These are phyloP conservation scores for Pseudogymnoascus sp. DNA, from an alignment of 2,329 filamentous ascomycete species.

Conservation along the genomic window DNA sequence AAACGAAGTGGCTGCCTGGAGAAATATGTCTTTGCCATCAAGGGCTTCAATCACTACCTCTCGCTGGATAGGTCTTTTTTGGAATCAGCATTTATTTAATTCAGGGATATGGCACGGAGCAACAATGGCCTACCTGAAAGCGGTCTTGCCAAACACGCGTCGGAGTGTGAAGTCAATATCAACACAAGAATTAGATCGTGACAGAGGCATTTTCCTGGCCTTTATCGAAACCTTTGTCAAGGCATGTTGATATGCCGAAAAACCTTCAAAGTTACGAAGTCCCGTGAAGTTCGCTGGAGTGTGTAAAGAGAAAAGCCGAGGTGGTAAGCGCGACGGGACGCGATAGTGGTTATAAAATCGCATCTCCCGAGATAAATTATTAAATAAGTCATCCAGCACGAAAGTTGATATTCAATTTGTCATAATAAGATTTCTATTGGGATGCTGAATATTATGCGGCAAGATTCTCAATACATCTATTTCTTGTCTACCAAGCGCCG, in stretches of 20 bases:
- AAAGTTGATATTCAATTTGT: background rate
- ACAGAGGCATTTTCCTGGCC: constrained; percentile 32
- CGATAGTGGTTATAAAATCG: background rate
- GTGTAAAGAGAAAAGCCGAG: background rate
- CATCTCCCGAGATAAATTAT: background rate
- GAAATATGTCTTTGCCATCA: constrained; percentile 79
- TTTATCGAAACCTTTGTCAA: constrained; percentile 21
- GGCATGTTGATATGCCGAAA: background rate
- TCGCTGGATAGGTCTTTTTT: constrained; percentile 64
- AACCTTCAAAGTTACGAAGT: background rate
- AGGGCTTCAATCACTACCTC: constrained; percentile 81
- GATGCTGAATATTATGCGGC: background rate
- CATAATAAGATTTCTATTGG: background rate
- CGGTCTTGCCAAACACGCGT: constrained; percentile 62
- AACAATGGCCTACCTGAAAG: constrained; percentile 52
- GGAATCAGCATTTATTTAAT: background rate
- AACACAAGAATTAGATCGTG: constrained; percentile 41
- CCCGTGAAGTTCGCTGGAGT: background rate
- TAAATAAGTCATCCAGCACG: background rate
- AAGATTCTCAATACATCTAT: background rate
- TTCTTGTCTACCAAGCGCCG: background rate
- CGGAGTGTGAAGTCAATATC: constrained; percentile 70
- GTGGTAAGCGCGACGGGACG: constrained; percentile 3
- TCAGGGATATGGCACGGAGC: background rate
- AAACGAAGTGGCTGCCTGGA: constrained; percentile 85